Conservation (phyloP, 352 stramenopile species). For the Saprolegnia parasitica region DNA sequence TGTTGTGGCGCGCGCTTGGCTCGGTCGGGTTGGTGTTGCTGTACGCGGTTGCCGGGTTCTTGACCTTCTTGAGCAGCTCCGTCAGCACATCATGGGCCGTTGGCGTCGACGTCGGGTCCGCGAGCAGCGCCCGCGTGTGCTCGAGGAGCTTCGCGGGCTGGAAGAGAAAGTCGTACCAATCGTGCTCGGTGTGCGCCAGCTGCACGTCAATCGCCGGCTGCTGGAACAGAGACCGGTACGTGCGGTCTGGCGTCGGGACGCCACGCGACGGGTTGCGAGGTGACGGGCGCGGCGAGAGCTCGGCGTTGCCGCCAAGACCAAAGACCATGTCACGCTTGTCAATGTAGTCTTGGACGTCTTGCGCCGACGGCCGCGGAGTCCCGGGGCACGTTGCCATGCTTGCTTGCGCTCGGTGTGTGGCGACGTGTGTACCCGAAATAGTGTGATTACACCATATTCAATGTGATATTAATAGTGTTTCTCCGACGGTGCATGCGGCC, state of each 20-base stretch:
- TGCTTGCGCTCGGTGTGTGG: neutral
- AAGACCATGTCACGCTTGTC: constrained; percentile 29
- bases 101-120: constrained; percentile 20
- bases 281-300: constrained; percentile 12
- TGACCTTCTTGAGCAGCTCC: constrained; percentile 82
- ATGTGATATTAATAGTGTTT: neutral
- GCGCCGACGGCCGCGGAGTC: constrained; percentile 21
- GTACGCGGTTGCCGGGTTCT: constrained; percentile 7
- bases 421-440: neutral
- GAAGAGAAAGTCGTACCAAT: constrained; percentile 85
- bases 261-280: constrained; percentile 16
- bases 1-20: constrained; percentile 62
- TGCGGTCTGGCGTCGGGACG: constrained; percentile 41
- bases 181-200: constrained; percentile 55
- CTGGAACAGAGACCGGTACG: constrained; percentile 83
- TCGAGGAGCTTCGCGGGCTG: constrained; percentile 69
- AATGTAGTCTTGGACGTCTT: constrained; percentile 25
- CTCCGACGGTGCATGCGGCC: too few species aligned
- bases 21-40: constrained; percentile 40
- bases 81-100: constrained; percentile 30
- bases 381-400: constrained; percentile 14
- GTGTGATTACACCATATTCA: neutral
- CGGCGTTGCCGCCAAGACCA: constrained; percentile 23
- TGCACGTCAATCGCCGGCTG: constrained; percentile 73
- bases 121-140: constrained; percentile 13